Percentiles rank a stretch among this genome's conserved stretches.
Conservation (phyloP, 805 yeast genomes). For the Isabelozyma heimii region DNA sequence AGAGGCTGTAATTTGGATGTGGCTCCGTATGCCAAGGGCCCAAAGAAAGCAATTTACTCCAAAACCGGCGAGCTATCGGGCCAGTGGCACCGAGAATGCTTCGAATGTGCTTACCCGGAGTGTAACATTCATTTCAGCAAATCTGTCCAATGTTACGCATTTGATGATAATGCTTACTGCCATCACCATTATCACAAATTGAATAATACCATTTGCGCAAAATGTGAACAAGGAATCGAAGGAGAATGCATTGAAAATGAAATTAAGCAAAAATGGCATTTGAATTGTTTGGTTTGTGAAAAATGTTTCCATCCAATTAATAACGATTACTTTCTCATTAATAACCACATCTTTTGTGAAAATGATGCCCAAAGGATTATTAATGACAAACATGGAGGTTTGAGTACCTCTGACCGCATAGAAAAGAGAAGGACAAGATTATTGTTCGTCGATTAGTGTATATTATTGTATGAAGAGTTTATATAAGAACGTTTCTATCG, state of each 20-base stretch:
- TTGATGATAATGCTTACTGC: slow-evolving; percentile 80
- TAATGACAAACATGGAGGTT: slow-evolving; percentile 20
- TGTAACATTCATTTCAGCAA: slow-evolving; percentile 62
- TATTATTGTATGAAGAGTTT: background rate
- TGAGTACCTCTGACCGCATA: slow-evolving; percentile 29
- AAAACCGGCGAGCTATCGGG: slow-evolving; percentile 82
- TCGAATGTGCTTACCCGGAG: slow-evolving; percentile 54
- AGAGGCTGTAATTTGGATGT: slow-evolving; percentile 66
- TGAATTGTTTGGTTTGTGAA: slow-evolving; percentile 66
- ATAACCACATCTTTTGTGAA: slow-evolving; percentile 54
- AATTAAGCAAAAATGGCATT: slow-evolving; percentile 68
- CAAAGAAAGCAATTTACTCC: slow-evolving; percentile 70
- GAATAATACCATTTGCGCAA: slow-evolving; percentile 71
- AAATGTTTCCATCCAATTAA: slow-evolving; percentile 52
- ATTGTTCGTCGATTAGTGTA: slow-evolving; percentile 28
- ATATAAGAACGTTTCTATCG: no score
- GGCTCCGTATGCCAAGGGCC: slow-evolving; percentile 31
- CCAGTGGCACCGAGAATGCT: slow-evolving; percentile 91
- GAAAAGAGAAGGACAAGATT: slow-evolving; percentile 45
- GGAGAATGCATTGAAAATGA: slow-evolving; percentile 88
- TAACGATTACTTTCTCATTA: slow-evolving; percentile 54
- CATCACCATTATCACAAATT: slow-evolving; percentile 68
- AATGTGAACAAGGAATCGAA: slow-evolving; percentile 76
- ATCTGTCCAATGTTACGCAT: slow-evolving; percentile 68
- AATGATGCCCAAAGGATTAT: slow-evolving; percentile 31